These are phyloP conservation scores for Adenanthera pavonina DNA, from an alignment of 306 rosid species.

Conservation along the genomic window DNA sequence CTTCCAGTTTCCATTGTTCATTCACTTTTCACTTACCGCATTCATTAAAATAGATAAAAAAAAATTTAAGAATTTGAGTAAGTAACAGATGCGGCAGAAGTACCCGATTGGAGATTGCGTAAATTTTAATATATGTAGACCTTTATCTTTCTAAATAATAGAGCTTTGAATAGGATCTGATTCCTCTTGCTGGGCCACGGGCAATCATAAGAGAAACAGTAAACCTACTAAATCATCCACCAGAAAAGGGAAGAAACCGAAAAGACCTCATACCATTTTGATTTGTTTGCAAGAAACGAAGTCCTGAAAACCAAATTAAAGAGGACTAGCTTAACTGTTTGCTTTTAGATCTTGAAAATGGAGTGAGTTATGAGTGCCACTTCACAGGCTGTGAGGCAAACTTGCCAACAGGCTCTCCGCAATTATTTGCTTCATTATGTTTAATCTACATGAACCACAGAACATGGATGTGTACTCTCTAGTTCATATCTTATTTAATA, in stretches of 20 bases:
- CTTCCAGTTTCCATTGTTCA: background rate
- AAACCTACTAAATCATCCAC: background rate
- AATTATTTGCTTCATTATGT: slow-evolving; percentile 6
- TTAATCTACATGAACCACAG: slow-evolving; percentile 15
- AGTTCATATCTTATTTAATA: background rate
- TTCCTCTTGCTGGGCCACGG: slow-evolving; percentile 42
- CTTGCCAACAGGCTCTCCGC: slow-evolving; percentile 1
- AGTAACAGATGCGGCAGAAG: slow-evolving; percentile 1
- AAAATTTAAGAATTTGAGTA: background rate
- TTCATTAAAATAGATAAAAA: background rate
- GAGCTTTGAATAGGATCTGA: slow-evolving; percentile 32
- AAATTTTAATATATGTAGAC: background rate
- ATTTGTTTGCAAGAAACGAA: background rate
- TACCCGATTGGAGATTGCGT: background rate
- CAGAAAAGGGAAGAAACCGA: slow-evolving; percentile 16
- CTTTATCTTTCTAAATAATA: slow-evolving; percentile 15
- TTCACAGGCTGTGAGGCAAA: slow-evolving; percentile 19
- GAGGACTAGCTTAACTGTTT: background rate
- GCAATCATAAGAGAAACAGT: slow-evolving; percentile 27
- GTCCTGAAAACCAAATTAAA: background rate
- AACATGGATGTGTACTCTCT: slow-evolving; percentile 1
- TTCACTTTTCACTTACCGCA: background rate
- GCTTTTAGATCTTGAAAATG: background rate
- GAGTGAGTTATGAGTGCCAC: background rate
- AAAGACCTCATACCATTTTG: slow-evolving; percentile 20